Evolutionary conservation across 495 filamentous ascomycete species (phyloP), one percentile per base, ranked within the genome.

Genomic region (Penicillium longicatenatum): DNA sequence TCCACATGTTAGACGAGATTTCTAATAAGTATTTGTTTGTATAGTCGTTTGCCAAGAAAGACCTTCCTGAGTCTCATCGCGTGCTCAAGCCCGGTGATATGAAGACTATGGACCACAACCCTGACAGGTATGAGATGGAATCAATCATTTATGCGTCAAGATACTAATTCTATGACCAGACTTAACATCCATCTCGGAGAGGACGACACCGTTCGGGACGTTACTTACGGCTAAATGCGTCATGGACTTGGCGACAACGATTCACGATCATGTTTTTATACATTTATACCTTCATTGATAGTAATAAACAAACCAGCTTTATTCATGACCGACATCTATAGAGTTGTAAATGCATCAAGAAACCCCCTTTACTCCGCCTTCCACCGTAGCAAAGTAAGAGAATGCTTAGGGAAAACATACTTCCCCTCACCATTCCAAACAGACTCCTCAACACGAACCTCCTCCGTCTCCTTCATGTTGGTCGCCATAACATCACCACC

Each of bases 11-110:
- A 6, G 26, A 33, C 6, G 30, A 33, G 22, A 55, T 24, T 17
- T 22, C 45, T 31, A 51, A 44, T 17, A 41, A 62, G 1, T 51
- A 22, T 22, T 14, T 8, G 4, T 21, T 21, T 17, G 16, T 39
- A 29, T 60, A 92, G 90, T 85, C 79, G 7, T 94, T 93, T 64
- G 87, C 89, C 54, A 91, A 87, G 70, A 77, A 76, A 37, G 89
- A 93, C 35, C 80, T 94, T 14, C 90, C 90, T 0, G 61, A 88
- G 57, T 63, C 80, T 51, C 82, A 84, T 58, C 86, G 90, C 33
- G 78, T 94, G 46, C 74, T 92, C 57, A 74, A 84, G 69, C 87
- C 86, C 0, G 87, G 82, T 45, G 65, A 71, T 45, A 80, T 86
- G 75, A 77, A 79, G 44, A 85, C 86, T 14, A 83, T 79, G 74